Base-by-base conservation (phyloP, 345 rosid genomes). In the Boechera stricta region DNA sequence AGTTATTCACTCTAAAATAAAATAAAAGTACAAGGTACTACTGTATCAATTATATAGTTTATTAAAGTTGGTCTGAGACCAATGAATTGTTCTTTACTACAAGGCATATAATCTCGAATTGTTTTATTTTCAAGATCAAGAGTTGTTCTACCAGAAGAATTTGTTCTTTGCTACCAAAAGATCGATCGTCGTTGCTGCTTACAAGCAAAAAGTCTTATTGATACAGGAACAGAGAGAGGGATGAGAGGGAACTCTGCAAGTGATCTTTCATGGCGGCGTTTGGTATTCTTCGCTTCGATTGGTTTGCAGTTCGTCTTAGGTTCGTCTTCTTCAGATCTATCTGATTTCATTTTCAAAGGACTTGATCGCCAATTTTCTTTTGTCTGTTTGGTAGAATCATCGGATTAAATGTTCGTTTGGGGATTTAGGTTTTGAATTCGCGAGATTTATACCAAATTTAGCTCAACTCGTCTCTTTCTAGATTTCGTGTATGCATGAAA, bases 221-320 rank as follows among this genome's bases (percentile, higher is more conserved):
- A 63, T 35, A 35, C 8, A 33, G 35, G 35, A 33, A 6, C 35
- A 33, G 29, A 28, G 29, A 35, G 0, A 77, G 76, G 67, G 62
- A 80, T 85, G 93, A 76, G 67, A 69, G 81, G 68, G 64, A 77
- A 67, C 69, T 68, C 58, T 12, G 68, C 65, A 52, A 64, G 59
- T 69, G 56, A 84, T 83, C 69, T 67, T 15, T 83, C 87, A 61
- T 81, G 72, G 60, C 76, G 71, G 48, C 61, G 41, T 61, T 33
- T 73, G 12, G 29, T 86, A 5, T 64, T 89, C 32, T 71, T 83
- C 76, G 81, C 82, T 67, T 82, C 83, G 21, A 48, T 89, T 79
- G 74, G 24, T 79, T 81, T 84, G 3, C 92, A 83, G 60, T 81
- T 82, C 61, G 16, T 87, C 70, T 53, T 86, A 83, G 97, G 97